These are phyloP conservation scores for Ophiostoma triangulosporum DNA, from an alignment of 2,329 filamentous ascomycete species.

Conservation along the genomic window DNA sequence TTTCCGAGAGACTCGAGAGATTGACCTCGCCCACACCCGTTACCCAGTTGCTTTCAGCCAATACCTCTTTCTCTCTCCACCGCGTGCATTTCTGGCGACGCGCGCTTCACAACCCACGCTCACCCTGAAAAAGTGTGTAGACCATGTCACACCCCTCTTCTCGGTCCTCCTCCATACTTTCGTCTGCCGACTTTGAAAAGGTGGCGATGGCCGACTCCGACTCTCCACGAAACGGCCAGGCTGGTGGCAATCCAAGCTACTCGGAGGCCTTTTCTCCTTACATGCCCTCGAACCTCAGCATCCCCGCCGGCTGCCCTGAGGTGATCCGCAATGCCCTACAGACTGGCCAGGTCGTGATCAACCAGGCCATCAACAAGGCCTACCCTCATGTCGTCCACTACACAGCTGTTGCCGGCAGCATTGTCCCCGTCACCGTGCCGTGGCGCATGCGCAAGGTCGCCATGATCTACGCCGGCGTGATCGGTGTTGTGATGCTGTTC, in stretches of 20 bases:
- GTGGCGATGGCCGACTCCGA: conserved; percentile 1
- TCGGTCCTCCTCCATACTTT: conserved; percentile 10
- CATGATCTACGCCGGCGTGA: conserved; percentile 10
- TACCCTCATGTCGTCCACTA: conserved; percentile 1
- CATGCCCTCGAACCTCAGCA: not conserved
- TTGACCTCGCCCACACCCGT: not conserved
- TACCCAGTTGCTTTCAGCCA: no score
- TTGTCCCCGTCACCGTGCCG: conserved; percentile 6
- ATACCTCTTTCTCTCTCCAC: not conserved
- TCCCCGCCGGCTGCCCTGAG: conserved; percentile 6
- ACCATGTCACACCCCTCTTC: conserved; percentile 12
- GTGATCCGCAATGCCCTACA: not conserved
- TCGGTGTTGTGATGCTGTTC: conserved; percentile 5
- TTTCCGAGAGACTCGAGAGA: no score
- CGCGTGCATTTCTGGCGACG: not conserved
- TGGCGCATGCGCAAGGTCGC: conserved; percentile 10
- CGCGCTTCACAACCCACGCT: not conserved
- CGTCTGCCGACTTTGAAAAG: conserved; percentile 9
- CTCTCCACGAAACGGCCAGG: not conserved
- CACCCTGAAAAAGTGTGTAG: not conserved
- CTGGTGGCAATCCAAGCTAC: not conserved
- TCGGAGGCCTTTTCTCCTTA: conserved; percentile 1
- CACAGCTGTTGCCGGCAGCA: not conserved
- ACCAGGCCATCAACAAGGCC: not conserved
- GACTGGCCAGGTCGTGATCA: not conserved